Base-by-base conservation (phyloP, 1,284 basidiomycete genomes). In the Tylopilus sp. region DNA sequence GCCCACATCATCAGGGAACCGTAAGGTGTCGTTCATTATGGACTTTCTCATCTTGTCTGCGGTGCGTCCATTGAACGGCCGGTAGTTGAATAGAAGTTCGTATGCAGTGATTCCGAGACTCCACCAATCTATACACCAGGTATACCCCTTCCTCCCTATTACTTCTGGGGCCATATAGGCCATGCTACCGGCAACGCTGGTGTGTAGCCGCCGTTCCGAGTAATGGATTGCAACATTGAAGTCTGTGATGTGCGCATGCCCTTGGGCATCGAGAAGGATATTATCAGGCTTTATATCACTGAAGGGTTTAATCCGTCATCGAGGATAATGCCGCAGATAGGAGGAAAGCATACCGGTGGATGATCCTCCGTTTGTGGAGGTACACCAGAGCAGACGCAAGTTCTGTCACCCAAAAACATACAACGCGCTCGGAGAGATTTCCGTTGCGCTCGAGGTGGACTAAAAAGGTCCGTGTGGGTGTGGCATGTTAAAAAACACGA, bases 121-220 rank as follows among this genome's bases (percentile, higher is more conserved):
- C 94, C 94, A 97, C 87, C 91, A 97, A 67, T 97, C 94, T 48
- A 91, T 82, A 29, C 85, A 84, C 77, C 89, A 93, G 10, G 88
- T 88, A 68, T 97, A 97, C 20, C 87, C 87, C 60, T 77, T 82
- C 56, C 76, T 72, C 43, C 72, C 77, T 42, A 98, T 77, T 17
- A 98, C 87, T 67, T 98, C 93, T 1, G 94, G 90, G 2, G 94
- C 93, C 95, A 99, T 99, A 73, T 99, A 99, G 0, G 95, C 94
- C 91, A 98, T 95, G 59, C 89, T 93, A 2, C 94, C 94, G 1
- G 94, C 95, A 4, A 99, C 88, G 50, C 91, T 93, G 1, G 90
- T 94, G 65, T 97, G 84, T 52, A 89, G 68, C 30, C 91, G 77
- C 40, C 86, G 77, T 50, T 92, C 87, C 7, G 93, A 94, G 67